Evolutionary conservation across 2,329 filamentous ascomycete species (phyloP).

Genomic region (Aspergillus tubingensis): DNA sequence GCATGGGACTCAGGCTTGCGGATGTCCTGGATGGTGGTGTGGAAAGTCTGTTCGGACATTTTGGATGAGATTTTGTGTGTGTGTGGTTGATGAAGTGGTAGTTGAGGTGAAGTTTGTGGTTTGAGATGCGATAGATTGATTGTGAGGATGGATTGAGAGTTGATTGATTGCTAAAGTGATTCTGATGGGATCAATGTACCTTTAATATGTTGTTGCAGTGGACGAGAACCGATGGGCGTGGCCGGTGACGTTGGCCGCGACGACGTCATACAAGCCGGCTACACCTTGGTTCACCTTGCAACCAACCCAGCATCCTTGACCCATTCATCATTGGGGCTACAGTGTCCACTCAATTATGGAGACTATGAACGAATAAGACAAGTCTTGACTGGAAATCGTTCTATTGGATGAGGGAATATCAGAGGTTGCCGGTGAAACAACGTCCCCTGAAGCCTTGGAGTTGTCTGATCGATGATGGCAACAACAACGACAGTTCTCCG

Average conservation of each 20-base stretch:
- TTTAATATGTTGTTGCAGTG: conserved; percentile 5
- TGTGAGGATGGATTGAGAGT: background rate
- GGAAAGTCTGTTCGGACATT: conserved; percentile 41
- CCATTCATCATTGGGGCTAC: background rate
- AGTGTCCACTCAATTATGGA: conserved; percentile 4
- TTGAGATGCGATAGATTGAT: background rate
- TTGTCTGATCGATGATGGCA: background rate
- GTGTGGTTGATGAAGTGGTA: background rate
- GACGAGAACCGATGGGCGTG: background rate
- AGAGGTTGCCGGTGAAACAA: background rate
- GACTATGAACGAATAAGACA: background rate
- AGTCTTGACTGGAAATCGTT: background rate
- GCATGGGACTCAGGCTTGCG: conserved; percentile 50
- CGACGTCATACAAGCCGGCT: conserved; percentile 3
- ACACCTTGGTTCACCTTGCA: conserved; percentile 6
- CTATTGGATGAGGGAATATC: background rate
- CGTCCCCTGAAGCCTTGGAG: background rate
- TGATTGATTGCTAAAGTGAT: background rate
- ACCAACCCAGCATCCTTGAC: background rate
- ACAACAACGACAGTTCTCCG: background rate
- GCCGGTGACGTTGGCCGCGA: conserved; percentile 8
- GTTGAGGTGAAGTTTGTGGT: background rate
- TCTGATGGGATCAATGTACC: background rate
- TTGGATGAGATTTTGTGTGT: background rate
- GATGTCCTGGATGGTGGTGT: conserved; percentile 52